Conservation (phyloP, 2,329 filamentous ascomycete genomes). For the Calonectria hawksworthii region DNA sequence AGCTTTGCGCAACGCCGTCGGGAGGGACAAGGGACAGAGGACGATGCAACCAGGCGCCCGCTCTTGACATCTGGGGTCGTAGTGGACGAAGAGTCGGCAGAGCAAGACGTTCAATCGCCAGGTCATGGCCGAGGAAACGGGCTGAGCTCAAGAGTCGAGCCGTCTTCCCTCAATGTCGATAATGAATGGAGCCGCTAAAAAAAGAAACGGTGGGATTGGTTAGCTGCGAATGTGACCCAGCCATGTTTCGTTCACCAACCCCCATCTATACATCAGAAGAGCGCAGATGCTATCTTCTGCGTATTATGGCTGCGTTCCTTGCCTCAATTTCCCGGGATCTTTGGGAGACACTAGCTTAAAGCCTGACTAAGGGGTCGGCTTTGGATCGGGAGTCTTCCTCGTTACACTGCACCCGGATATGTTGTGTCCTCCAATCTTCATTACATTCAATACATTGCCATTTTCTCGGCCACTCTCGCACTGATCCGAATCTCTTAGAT, state of each 20-base stretch:
- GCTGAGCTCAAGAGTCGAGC: constrained; percentile 44
- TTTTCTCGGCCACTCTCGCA: background rate
- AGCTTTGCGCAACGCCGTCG: constrained; percentile 38
- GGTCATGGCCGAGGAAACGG: constrained; percentile 40
- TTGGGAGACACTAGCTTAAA: background rate
- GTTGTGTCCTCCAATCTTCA: background rate
- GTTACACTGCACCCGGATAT: background rate
- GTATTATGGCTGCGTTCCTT: background rate
- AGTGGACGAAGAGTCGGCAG: constrained; percentile 40
- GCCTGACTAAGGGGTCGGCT: background rate
- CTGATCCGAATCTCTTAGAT: background rate
- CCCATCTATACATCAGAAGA: background rate
- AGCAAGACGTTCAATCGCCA: constrained; percentile 21
- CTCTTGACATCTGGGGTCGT: constrained; percentile 50
- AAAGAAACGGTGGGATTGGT: background rate
- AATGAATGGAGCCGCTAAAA: constrained; percentile 44
- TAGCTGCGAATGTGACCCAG: background rate
- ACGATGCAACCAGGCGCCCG: constrained; percentile 39
- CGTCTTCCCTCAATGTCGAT: constrained; percentile 40
- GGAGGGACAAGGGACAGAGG: constrained; percentile 10
- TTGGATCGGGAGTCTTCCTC: background rate
- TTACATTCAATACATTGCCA: background rate
- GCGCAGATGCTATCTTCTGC: background rate
- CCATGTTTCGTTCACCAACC: background rate
- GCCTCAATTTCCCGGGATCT: background rate